A percentile compares a stretch with the other conserved stretches of the same genome.
Evolutionary conservation across 371 early-diverging fungal genomes (phyloP).

Genomic region (Lichtheimia ornata): DNA sequence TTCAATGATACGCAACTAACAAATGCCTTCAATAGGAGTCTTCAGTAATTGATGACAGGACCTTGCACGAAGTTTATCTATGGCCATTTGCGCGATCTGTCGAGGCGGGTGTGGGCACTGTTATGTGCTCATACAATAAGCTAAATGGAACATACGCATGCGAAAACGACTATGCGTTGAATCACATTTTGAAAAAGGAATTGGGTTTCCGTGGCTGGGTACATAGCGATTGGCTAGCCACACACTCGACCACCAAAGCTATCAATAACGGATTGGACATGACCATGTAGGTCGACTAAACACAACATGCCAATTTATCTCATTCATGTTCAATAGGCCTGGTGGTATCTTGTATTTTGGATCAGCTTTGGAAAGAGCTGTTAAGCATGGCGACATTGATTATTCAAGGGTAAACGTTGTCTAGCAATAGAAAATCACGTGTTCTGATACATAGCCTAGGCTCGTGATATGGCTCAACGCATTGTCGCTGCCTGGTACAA

Average conservation of each 20-base stretch:
- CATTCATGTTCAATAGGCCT: not conserved
- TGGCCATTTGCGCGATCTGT: constrained; percentile 49
- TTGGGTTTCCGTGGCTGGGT: constrained; percentile 37
- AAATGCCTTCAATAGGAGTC: constrained; percentile 43
- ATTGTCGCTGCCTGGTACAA: constrained; percentile 59
- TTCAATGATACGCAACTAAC: constrained; percentile 20
- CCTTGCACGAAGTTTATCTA: constrained; percentile 55
- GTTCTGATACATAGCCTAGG: constrained; percentile 6
- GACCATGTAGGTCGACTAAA: constrained; percentile 47
- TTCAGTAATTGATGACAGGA: constrained; percentile 45
- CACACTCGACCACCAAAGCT: constrained; percentile 21
- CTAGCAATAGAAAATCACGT: not conserved
- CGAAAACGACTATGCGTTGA: constrained; percentile 37
- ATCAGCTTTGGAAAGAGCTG: constrained; percentile 30
- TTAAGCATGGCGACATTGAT: constrained; percentile 21
- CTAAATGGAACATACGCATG: constrained; percentile 43
- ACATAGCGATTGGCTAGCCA: constrained; percentile 32
- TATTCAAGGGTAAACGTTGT: not conserved
- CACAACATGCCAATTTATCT: too few relatives aligned
- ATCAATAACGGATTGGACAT: constrained; percentile 48
- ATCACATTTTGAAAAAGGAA: constrained; percentile 37
- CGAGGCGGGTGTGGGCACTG: constrained; percentile 46
- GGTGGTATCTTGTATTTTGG: constrained; percentile 36
- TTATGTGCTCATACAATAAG: constrained; percentile 56
- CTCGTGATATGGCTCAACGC: constrained; percentile 58